Base-by-base conservation (phyloP, 2,329 filamentous ascomycete genomes). In the Microdochium bolleyi region DNA sequence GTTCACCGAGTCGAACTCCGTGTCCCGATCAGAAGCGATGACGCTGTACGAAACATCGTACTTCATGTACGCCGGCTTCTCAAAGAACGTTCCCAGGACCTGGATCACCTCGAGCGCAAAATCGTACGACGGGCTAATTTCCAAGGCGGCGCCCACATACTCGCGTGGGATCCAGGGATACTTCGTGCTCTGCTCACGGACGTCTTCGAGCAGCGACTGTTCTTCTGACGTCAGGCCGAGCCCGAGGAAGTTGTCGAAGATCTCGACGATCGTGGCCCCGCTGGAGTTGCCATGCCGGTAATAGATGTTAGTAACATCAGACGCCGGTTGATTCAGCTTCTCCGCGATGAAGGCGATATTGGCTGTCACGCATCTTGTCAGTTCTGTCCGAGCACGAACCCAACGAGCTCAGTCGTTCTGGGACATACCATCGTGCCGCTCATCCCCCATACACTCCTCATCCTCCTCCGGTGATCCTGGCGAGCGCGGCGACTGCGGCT, bases 281-380 rank as follows among this genome's bases (percentile, higher is more conserved):
- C 65, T 65, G 0, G 73, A 76, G 46, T 61, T 65, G 24, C 64
- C 60, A 27, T 67, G 68, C 7, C 67, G 65, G 24, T 65, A 60
- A 55, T 75, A 79, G 16, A 73, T 68, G 10, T 62, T 62, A 2
- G 66, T 66, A 4, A 76, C 70, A 25, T 75, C 70, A 3, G 68
- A 68, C 24, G 67, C 66, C 0, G 70, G 66, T 30, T 75, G 60
- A 48, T 70, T 65, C 10, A 78, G 66, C 46, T 70, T 67, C 48
- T 77, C 70, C 16, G 73, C 71, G 24, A 79, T 62, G 56, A 71
- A 75, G 3, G 66, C 58, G 30, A 78, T 70, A 27, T 75, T 70
- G 32, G 72, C 69, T 64, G n/a, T 38, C 25, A 49, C 24, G 4
- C 13, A 59, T 55, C 24, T 54, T 50, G 13, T n/a, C 13, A n/a